A percentile compares a stretch with the other conserved stretches of the same genome.
phyloP scores from a whole-genome alignment of 768 basidiomycete species.

The Daedalea quercina region DNA sequence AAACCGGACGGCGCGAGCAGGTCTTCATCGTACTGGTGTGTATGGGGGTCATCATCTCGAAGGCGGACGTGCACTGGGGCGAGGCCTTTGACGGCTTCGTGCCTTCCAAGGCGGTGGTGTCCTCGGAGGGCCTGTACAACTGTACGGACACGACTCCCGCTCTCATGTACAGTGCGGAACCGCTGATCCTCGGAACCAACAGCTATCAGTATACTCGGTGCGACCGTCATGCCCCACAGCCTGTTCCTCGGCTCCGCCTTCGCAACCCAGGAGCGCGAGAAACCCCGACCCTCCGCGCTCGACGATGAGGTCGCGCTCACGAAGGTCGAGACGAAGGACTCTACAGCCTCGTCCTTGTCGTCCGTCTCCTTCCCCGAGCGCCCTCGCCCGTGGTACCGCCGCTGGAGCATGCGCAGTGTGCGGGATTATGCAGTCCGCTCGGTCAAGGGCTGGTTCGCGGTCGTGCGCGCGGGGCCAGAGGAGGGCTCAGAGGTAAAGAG shows the following conservation, averaged over 20 bases:
- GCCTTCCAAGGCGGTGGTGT: constrained; percentile 60
- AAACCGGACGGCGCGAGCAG: constrained; percentile 9
- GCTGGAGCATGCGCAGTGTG: not conserved
- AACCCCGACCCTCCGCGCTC: constrained; percentile 1
- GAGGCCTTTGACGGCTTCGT: constrained; percentile 70
- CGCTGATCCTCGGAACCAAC: constrained; percentile 1
- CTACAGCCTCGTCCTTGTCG: not conserved
- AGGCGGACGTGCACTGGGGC: constrained; percentile 64
- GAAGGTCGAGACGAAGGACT: constrained; percentile 3
- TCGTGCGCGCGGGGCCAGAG: constrained; percentile 15
- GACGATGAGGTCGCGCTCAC: constrained; percentile 1
- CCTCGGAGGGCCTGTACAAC: constrained; percentile 53
- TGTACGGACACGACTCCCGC: constrained; percentile 45
- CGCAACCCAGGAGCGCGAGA: constrained; percentile 72
- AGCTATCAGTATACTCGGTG: constrained; percentile 73
- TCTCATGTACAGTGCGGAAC: constrained; percentile 18
- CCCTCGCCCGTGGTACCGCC: not conserved
- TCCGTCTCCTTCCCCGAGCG: not conserved
- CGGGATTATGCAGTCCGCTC: not conserved
- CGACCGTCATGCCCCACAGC: constrained; percentile 91
- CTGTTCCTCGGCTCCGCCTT: constrained; percentile 86
- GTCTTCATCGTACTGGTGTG: constrained; percentile 57
- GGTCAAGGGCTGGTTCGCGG: not conserved
- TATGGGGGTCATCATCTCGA: constrained; percentile 72
- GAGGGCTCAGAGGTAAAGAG: constrained; percentile 30